Conservation (phyloP, 305 asterid genomes). For the Nicotiana rustica region DNA sequence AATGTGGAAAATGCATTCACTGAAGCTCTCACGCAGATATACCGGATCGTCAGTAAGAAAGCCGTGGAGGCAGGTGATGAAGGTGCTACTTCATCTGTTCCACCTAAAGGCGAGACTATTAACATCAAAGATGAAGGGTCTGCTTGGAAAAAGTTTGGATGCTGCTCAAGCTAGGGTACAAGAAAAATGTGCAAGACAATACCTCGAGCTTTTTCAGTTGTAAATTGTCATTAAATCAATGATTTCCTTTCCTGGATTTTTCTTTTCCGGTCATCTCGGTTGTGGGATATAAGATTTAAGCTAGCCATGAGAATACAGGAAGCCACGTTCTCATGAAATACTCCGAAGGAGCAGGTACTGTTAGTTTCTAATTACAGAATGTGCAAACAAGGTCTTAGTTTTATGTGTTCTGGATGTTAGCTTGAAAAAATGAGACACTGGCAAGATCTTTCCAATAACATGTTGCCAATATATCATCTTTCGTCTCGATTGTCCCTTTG, state of each 20-base stretch:
- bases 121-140: slow-evolving; percentile 63
- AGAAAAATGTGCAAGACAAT: background rate
- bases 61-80: slow-evolving; percentile 81
- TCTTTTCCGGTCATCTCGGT: slow-evolving; percentile 31
- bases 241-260: slow-evolving; percentile 14
- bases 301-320: slow-evolving; percentile 41
- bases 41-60: slow-evolving; percentile 62
- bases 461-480: background rate
- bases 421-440: background rate
- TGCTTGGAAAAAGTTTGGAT: slow-evolving; percentile 67
- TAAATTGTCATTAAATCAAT: slow-evolving; percentile 36
- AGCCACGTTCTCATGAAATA: slow-evolving; percentile 41
- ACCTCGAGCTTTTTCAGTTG: slow-evolving; percentile 25
- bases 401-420: slow-evolving; percentile 12
- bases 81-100: slow-evolving; percentile 66
- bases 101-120: slow-evolving; percentile 70
- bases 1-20: slow-evolving; percentile 75
- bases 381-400: slow-evolving; percentile 18
- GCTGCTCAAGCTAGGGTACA: slow-evolving; percentile 62
- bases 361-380: slow-evolving; percentile 39
- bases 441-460: background rate
- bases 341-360: slow-evolving; percentile 35
- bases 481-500: background rate
- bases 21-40: slow-evolving; percentile 72
- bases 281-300: slow-evolving; percentile 27